These are phyloP conservation scores for Schoenoplectus tabernaemontani DNA, from an alignment of 202 grass and related monocot genomes.

Conservation along the genomic window DNA sequence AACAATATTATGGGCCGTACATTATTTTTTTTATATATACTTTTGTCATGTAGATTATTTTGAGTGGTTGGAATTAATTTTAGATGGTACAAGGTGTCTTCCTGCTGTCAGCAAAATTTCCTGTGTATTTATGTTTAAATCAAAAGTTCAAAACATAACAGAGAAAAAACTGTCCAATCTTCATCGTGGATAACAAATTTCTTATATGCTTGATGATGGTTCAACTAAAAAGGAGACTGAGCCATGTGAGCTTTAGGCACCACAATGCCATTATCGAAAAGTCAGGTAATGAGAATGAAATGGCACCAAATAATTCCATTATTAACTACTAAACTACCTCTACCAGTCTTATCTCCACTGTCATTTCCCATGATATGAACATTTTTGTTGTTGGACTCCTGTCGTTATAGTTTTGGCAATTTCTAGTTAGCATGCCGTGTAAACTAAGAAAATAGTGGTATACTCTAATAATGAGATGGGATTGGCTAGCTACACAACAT, in stretches of 20 bases:
- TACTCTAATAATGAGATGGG: background rate
- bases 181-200: background rate
- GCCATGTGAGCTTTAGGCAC: background rate
- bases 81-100: no score
- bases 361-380: background rate
- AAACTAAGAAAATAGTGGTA: background rate
- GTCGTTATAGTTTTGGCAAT: background rate
- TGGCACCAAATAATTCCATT: background rate
- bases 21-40: background rate
- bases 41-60: background rate
- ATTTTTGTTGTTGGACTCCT: background rate
- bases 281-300: constrained; percentile 6
- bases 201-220: background rate
- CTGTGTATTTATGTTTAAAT: background rate
- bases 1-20: background rate
- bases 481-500: background rate
- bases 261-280: background rate
- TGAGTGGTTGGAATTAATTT: no score
- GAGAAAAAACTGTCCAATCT: background rate
- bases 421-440: background rate
- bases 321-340: background rate
- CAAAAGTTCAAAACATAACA: background rate
- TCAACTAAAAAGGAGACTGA: background rate
- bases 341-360: background rate
- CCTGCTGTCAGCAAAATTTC: background rate